Evolutionary conservation across 257 asterid species (phyloP).

Genomic region (Solanum dulcamara): DNA sequence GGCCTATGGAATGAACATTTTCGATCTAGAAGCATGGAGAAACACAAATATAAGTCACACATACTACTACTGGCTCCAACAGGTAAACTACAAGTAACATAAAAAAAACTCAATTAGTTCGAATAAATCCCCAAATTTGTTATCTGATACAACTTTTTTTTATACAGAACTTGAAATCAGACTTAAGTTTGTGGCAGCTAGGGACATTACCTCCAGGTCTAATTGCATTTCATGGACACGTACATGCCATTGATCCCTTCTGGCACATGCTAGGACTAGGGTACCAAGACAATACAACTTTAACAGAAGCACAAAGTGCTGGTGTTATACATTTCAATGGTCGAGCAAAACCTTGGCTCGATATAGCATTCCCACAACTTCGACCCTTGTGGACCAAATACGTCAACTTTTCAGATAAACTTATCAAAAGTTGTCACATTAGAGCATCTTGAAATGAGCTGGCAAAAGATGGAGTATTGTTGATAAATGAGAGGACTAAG

Average conservation of each 20-base stretch:
- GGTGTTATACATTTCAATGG: constrained; percentile 91
- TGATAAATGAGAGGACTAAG: constrained; percentile 23
- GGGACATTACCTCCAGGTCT: constrained; percentile 95
- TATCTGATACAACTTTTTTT: background rate
- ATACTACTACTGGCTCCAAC: constrained; percentile 72
- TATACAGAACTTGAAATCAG: constrained; percentile 80
- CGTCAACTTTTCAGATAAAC: constrained; percentile 60
- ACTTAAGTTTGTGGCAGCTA: constrained; percentile 91
- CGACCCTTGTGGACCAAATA: constrained; percentile 77
- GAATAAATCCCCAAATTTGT: background rate
- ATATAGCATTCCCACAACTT: constrained; percentile 84
- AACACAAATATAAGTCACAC: constrained; percentile 66
- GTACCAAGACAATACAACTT: constrained; percentile 72
- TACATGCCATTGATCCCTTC: constrained; percentile 58
- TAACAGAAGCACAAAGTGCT: constrained; percentile 60
- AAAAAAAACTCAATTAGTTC: background rate
- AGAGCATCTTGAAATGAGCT: constrained; percentile 41
- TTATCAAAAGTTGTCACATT: constrained; percentile 73
- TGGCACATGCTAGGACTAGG: constrained; percentile 99
- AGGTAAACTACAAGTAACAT: constrained; percentile 31
- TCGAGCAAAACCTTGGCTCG: constrained; percentile 98
- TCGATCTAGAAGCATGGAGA: constrained; percentile 89
- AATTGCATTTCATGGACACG: constrained; percentile 82
- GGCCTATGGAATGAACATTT: constrained; percentile 98
- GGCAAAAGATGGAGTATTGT: background rate